These are phyloP conservation scores for Berkeleyomyces basicola DNA, from an alignment of 2,329 filamentous ascomycete genomes.

Conservation along the genomic window DNA sequence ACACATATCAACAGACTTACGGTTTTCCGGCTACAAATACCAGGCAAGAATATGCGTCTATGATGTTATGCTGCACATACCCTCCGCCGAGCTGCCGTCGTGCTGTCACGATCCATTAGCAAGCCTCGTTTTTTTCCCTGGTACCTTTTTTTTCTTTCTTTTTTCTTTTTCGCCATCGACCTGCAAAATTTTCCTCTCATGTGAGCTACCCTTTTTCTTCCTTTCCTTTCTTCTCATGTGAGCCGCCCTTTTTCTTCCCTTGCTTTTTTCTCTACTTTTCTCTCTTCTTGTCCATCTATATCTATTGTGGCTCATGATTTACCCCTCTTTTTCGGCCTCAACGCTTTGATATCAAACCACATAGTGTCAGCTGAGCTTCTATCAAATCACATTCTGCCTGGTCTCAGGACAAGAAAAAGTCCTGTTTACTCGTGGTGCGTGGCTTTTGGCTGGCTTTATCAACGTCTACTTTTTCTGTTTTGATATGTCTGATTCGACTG, in stretches of 20 bases:
- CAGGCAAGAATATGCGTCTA: no score
- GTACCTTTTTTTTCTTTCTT: not conserved
- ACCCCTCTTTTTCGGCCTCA: not conserved
- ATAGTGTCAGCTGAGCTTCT: not conserved
- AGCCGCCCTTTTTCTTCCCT: not conserved
- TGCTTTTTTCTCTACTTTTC: not conserved
- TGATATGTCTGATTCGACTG: not conserved
- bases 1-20: not conserved
- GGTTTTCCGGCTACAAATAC: not conserved
- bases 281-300: not conserved
- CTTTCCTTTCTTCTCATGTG: not conserved
- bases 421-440: not conserved
- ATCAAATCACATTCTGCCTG: not conserved
- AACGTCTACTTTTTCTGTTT: not conserved
- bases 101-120: not conserved
- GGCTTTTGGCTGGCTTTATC: not conserved
- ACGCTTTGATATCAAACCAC: not conserved
- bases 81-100: not conserved
- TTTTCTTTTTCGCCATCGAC: not conserved
- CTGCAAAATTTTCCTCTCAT: not conserved
- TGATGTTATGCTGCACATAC: no score
- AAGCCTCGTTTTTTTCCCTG: not conserved
- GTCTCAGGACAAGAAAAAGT: not conserved
- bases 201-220: not conserved
- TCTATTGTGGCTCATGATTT: not conserved